Evolutionary conservation across 305 asterid genomes (phyloP).

Genomic region (Fraxinus velutina): DNA sequence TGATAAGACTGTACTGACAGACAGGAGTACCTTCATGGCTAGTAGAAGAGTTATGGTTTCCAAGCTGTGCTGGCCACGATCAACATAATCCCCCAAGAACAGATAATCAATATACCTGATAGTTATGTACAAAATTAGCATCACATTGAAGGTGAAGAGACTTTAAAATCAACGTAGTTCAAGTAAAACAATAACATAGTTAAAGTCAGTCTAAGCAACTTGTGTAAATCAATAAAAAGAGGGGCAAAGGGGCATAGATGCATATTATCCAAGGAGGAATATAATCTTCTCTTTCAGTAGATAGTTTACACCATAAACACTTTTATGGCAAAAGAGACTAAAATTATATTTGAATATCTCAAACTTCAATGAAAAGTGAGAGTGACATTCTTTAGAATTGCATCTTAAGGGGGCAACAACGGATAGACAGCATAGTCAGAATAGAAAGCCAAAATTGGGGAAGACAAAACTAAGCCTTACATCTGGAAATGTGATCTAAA

Average conservation of each 20-base stretch:
- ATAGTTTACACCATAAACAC: not conserved
- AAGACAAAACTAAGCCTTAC: not conserved
- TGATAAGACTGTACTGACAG: slow-evolving; percentile 4
- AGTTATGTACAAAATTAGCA: slow-evolving; percentile 26
- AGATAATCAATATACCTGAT: slow-evolving; percentile 92
- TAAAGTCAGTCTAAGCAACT: not conserved
- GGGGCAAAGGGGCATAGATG: not conserved
- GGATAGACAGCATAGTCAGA: not conserved
- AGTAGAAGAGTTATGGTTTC: slow-evolving; percentile 92
- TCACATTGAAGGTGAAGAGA: slow-evolving; percentile 8
- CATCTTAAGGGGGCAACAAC: not conserved
- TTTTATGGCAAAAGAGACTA: not conserved
- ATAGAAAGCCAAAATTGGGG: not conserved
- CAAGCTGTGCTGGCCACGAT: slow-evolving; percentile 97
- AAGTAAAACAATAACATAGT: not conserved
- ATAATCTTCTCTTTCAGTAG: not conserved
- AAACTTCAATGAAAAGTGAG: not conserved
- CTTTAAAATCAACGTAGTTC: slow-evolving; percentile 23
- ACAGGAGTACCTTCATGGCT: slow-evolving; percentile 67
- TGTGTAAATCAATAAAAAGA: not conserved
- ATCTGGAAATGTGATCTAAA: not conserved
- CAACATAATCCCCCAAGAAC: slow-evolving; percentile 97
- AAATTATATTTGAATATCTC: not conserved
- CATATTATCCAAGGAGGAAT: not conserved
- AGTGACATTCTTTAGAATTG: not conserved